Evolutionary conservation across 805 yeast genomes (phyloP), one percentile per base, ranked within the genome.

Genomic region (Metschnikowia reukaufii): DNA sequence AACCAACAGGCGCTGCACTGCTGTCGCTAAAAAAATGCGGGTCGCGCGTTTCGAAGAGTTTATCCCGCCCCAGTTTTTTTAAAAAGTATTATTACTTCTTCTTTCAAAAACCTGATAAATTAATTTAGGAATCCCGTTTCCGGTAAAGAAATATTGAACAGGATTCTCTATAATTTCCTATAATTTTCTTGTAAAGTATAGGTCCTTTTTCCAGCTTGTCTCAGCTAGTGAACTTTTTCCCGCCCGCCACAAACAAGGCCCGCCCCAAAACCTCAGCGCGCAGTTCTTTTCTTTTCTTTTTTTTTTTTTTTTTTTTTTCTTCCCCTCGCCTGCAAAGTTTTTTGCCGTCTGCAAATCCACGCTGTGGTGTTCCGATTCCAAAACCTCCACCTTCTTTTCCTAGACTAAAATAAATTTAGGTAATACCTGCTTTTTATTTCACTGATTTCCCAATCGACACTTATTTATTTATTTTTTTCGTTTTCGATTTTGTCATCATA

Each of bases 261-360:
- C 36, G 42, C 42, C 36, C 42, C 18, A 29, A 39, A 33, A 19
- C 36, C 45, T 27, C 29, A 35, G 45, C 47, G 47, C 43, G 47
- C 17, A 38, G 17, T 15, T 16, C n/a, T 18, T 36, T 21, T 34
- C 32, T 34, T 38, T 18, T 15, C n/a, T 15, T 18, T 36, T 21
- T 34, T 37, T 39, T 38, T 43, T 36, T 37, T 35, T 15, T 25
- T 32, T 27, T 27, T 21, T 43, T 43, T 37, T 36, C 32, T 43
- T 18, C 6, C 18, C 17, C n/a, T 16, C 37, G 42, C 35, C 41
- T 38, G 39, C 42, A 35, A 38, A 25, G 17, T 44, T 44, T 44
- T 13, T 34, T 36, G 42, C 43, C 33, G 35, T 31, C 20, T 30
- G 41, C 18, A 10, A 20, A n/a, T 15, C 8, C 33, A 37, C 34